Percentiles rank a stretch among this genome's conserved stretches.
Evolutionary conservation across 2,329 filamentous ascomycete genomes (phyloP).

Genomic region (Aspergillus oerlinghausenensis): DNA sequence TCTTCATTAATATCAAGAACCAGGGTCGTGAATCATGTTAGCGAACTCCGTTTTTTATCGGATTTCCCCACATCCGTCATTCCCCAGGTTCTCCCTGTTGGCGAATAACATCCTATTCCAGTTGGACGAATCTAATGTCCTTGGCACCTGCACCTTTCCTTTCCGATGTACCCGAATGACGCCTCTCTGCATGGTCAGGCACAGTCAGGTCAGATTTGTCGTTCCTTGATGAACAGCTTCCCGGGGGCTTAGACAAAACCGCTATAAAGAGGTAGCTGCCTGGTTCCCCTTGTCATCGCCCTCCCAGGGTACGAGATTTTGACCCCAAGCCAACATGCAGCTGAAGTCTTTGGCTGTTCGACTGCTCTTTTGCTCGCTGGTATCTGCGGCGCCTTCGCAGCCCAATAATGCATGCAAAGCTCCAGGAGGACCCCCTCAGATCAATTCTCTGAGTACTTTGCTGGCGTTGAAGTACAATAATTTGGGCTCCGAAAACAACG

Average conservation of each 20-base stretch:
- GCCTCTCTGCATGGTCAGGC: not conserved
- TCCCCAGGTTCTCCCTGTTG: not conserved
- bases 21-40: not conserved
- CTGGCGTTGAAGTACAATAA: constrained; percentile 24
- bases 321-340: constrained; percentile 7
- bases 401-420: not conserved
- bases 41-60: not conserved
- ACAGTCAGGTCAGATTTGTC: not conserved
- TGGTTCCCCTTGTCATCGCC: not conserved
- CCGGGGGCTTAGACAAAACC: not conserved
- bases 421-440: not conserved
- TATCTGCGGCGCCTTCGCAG: constrained; percentile 7
- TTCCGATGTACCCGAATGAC: not conserved
- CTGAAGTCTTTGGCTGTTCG: constrained; percentile 5
- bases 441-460: constrained; percentile 15
- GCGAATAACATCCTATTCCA: not conserved
- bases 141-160: not conserved
- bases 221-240: not conserved
- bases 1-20: not conserved
- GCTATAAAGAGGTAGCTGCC: not conserved
- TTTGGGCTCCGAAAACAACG: constrained; percentile 20
- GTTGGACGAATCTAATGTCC: not conserved
- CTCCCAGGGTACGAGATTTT: not conserved
- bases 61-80: not conserved
- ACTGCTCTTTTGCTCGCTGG: constrained; percentile 10